phyloP scores from a whole-genome alignment of 1,139 yeast species.

The Petasospora rhodanensis region DNA sequence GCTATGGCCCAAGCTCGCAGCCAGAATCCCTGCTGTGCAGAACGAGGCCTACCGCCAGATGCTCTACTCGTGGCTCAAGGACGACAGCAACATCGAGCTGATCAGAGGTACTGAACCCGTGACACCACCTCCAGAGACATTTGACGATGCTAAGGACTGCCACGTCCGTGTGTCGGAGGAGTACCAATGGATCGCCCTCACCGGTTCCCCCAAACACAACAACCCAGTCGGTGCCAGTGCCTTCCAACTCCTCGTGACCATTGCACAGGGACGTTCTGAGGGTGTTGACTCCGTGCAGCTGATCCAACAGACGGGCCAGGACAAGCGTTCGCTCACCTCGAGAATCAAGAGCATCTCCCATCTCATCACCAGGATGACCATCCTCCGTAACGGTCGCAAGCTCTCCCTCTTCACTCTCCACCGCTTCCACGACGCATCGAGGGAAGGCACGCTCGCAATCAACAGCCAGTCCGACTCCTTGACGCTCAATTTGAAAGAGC shows the following conservation, averaged over 20 bases:
- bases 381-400: constrained; percentile 43
- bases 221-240: constrained; percentile 38
- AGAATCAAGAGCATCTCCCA: constrained; percentile 51
- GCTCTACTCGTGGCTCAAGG: constrained; percentile 32
- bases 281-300: constrained; percentile 61
- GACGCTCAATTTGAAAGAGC: constrained; percentile 35
- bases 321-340: constrained; percentile 64
- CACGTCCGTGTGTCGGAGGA: constrained; percentile 34
- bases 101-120: constrained; percentile 1
- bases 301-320: constrained; percentile 56
- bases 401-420: constrained; percentile 46
- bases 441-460: no score
- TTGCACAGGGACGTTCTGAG: constrained; percentile 48
- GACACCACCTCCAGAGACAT: constrained; percentile 6
- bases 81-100: constrained; percentile 19
- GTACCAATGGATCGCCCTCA: constrained; percentile 36
- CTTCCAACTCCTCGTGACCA: constrained; percentile 38
- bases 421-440: constrained; percentile 38
- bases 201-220: constrained; percentile 38
- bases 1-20: constrained; percentile 30
- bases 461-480: constrained; percentile 15
- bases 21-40: constrained; percentile 14
- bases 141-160: constrained; percentile 14
- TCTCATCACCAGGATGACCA: constrained; percentile 40
- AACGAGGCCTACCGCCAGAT: constrained; percentile 29